Evolutionary conservation across 1,284 basidiomycete species (phyloP).

Genomic region (Volvariella volvacea): DNA sequence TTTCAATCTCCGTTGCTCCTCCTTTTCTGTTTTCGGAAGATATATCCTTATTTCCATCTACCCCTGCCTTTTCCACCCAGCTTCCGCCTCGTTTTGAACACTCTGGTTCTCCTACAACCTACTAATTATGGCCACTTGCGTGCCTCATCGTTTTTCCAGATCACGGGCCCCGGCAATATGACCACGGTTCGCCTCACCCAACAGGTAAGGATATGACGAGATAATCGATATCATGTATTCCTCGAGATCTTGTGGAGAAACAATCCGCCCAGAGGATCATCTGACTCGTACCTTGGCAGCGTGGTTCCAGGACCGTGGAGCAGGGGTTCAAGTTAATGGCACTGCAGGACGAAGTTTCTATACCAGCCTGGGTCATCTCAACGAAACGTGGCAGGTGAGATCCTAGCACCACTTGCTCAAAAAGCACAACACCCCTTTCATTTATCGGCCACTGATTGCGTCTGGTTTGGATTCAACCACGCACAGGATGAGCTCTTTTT

Average conservation of each 20-base stretch:
- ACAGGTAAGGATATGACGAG: slow-evolving; percentile 31
- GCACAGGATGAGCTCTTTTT: slow-evolving; percentile 60
- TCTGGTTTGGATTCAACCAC: no score
- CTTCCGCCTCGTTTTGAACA: no score
- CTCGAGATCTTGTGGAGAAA: not conserved
- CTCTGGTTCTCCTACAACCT: not conserved
- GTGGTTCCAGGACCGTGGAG: slow-evolving; percentile 72
- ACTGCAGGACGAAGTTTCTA: slow-evolving; percentile 74
- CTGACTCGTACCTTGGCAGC: slow-evolving; percentile 30
- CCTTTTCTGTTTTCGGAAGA: not conserved
- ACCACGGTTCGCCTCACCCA: slow-evolving; percentile 63
- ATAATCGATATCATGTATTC: not conserved
- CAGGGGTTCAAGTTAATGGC: slow-evolving; percentile 41
- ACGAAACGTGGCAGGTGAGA: slow-evolving; percentile 58
- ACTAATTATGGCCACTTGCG: no score
- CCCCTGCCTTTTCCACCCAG: no score
- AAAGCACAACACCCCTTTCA: not conserved
- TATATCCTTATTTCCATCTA: not conserved
- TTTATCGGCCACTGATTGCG: no score
- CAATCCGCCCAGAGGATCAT: not conserved
- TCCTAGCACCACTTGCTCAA: no score
- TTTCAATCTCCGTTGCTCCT: not conserved
- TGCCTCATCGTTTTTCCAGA: slow-evolving; percentile 24
- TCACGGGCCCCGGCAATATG: slow-evolving; percentile 37
- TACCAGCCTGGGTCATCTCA: slow-evolving; percentile 72